These are phyloP conservation scores for Penicillium dipodomyicola DNA, from an alignment of 495 filamentous ascomycete species.

Conservation along the genomic window DNA sequence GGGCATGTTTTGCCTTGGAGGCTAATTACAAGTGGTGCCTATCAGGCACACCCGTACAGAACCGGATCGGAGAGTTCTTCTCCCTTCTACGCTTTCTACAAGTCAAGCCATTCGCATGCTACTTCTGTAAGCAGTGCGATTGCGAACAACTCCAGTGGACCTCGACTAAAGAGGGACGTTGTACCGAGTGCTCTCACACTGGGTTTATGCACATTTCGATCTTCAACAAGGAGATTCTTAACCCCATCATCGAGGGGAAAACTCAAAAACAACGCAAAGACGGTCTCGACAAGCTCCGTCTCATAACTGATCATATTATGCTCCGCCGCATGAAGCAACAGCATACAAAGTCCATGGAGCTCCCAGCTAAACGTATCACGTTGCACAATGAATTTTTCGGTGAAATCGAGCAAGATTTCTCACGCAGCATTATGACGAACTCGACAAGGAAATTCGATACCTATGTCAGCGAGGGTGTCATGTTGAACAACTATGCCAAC, in stretches of 20 bases:
- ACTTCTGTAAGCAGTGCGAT: constrained; percentile 81
- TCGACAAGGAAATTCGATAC: constrained; percentile 85
- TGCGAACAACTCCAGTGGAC: constrained; percentile 84
- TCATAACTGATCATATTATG: constrained; percentile 90
- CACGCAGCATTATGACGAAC: constrained; percentile 91
- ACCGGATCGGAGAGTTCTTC: constrained; percentile 96
- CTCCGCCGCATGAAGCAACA: constrained; percentile 88
- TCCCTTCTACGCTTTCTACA: constrained; percentile 89
- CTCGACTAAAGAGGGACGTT: constrained; percentile 64
- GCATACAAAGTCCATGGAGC: constrained; percentile 87
- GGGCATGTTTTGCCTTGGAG: constrained; percentile 85
- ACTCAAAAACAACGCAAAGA: constrained; percentile 52
- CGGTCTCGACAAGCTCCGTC: constrained; percentile 76
- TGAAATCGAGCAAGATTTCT: constrained; percentile 92
- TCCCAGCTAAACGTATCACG: constrained; percentile 89
- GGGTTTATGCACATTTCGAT: constrained; percentile 87
- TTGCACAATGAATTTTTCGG: constrained; percentile 93
- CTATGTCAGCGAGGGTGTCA: constrained; percentile 89
- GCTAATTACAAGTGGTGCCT: constrained; percentile 91
- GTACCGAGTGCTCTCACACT: constrained; percentile 61
- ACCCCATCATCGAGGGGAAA: constrained; percentile 58
- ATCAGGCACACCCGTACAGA: constrained; percentile 91
- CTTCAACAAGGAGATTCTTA: constrained; percentile 93
- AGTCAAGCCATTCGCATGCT: constrained; percentile 82
- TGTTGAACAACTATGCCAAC: constrained; percentile 92